Conservation (phyloP, 1,284 basidiomycete species). For the Microbotryum saponariae region DNA sequence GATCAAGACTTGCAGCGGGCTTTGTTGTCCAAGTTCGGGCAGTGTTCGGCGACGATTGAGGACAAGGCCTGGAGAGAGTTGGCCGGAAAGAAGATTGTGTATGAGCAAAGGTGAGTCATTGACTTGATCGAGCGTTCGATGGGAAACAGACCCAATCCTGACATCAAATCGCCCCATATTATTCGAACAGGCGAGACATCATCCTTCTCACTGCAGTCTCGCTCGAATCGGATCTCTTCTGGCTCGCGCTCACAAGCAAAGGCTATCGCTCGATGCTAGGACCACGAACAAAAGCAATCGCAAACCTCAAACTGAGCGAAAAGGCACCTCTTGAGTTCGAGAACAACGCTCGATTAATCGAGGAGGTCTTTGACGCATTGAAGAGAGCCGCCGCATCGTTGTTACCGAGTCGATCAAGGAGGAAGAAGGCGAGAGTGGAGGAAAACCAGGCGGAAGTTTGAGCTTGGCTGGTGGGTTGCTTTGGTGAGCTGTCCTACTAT, state of each 20-base stretch:
- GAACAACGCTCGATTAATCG: background rate
- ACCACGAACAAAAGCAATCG: background rate
- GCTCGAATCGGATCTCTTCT: constrained; percentile 24
- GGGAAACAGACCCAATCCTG: background rate
- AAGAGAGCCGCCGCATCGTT: background rate
- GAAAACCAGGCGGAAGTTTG: background rate
- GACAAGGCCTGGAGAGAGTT: constrained; percentile 12
- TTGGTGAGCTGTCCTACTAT: too few relatives aligned
- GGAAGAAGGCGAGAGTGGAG: constrained; percentile 1
- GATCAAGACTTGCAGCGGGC: constrained; percentile 8
- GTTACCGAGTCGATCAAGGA: background rate
- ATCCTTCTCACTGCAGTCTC: constrained; percentile 15
- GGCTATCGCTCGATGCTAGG: constrained; percentile 4
- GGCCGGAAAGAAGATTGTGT: background rate
- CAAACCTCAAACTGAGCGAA: background rate
- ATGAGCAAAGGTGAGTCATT: constrained; percentile 3
- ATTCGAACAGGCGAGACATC: constrained; percentile 5
- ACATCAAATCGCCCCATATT: too few relatives aligned
- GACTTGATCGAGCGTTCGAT: background rate
- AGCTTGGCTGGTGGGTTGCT: background rate
- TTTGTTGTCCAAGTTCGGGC: constrained; percentile 11
- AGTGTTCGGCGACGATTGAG: constrained; percentile 8
- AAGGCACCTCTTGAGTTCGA: background rate
- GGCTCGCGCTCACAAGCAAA: constrained; percentile 11
- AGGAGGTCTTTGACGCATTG: constrained; percentile 2